Evolutionary conservation across 306 rosid species (phyloP).

Genomic region (Malus sylvestris): DNA sequence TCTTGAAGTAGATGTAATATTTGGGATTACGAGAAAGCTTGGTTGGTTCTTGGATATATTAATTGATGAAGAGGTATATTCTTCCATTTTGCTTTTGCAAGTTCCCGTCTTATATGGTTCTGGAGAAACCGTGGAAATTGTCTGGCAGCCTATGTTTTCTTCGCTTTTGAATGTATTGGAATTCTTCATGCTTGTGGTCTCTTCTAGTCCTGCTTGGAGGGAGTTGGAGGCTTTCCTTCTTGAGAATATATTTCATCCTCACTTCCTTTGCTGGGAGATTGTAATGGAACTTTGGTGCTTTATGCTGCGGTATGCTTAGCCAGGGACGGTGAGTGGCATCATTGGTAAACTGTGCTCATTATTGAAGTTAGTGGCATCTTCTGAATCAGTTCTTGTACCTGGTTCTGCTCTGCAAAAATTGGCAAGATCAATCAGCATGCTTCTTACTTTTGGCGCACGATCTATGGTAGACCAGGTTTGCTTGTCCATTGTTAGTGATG

Average conservation of each 20-base stretch:
- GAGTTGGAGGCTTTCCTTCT: conserved; percentile 66
- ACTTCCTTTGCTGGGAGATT: conserved; percentile 80
- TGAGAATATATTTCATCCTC: conserved; percentile 85
- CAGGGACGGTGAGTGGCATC: conserved; percentile 38
- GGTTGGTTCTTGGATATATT: conserved; percentile 56
- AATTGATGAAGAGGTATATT: conserved; percentile 64
- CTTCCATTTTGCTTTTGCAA: conserved; percentile 55
- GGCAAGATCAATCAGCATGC: conserved; percentile 63
- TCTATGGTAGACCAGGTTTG: conserved; percentile 51
- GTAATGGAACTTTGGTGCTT: conserved; percentile 94
- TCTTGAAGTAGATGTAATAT: conserved; percentile 41
- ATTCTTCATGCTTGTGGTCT: conserved; percentile 64
- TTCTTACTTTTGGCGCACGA: conserved; percentile 51
- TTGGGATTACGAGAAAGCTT: conserved; percentile 50
- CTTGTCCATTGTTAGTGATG: conserved; percentile 45
- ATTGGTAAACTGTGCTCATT: conserved; percentile 49
- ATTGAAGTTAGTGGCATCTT: conserved; percentile 55
- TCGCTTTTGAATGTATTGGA: conserved; percentile 61
- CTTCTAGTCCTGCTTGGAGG: conserved; percentile 59
- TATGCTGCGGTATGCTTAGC: conserved; percentile 61
- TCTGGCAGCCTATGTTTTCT: conserved; percentile 60
- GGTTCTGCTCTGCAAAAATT: conserved; percentile 61
- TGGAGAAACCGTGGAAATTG: conserved; percentile 46
- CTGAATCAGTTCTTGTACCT: conserved; percentile 50
- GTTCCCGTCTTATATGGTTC: conserved; percentile 48